These are phyloP conservation scores for Penicillium mononematosum DNA, from an alignment of 495 filamentous ascomycete genomes.

Conservation along the genomic window DNA sequence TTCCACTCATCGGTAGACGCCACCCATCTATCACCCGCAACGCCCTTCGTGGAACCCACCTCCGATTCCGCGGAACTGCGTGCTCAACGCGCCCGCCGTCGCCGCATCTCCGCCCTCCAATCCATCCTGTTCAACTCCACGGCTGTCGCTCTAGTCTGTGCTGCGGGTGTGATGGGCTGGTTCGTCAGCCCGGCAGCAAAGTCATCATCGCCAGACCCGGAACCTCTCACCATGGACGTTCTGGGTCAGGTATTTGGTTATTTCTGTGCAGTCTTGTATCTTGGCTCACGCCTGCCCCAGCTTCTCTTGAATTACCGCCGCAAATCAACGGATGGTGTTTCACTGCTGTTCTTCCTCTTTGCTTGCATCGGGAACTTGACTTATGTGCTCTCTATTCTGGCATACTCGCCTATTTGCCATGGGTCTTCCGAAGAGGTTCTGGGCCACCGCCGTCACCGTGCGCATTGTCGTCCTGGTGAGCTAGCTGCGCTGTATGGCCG, in stretches of 20 bases:
- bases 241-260: constrained; percentile 86
- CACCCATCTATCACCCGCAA: constrained; percentile 78
- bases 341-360: constrained; percentile 92
- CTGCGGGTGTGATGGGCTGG: constrained; percentile 83
- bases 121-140: constrained; percentile 66
- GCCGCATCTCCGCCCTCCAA: constrained; percentile 51
- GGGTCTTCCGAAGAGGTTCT: constrained; percentile 18
- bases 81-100: constrained; percentile 20
- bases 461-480: constrained; percentile 55
- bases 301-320: constrained; percentile 84
- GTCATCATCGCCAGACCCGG: constrained; percentile 26
- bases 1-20: constrained; percentile 47
- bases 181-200: constrained; percentile 56
- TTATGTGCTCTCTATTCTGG: constrained; percentile 88
- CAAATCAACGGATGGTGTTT: constrained; percentile 88
- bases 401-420: constrained; percentile 66
- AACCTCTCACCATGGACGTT: constrained; percentile 59
- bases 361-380: constrained; percentile 92
- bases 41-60: constrained; percentile 57
- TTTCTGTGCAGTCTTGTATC: constrained; percentile 81
- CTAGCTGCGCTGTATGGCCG: constrained; percentile 59
- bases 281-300: constrained; percentile 84
- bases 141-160: constrained; percentile 74
- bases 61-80: constrained; percentile 11
- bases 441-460: constrained; percentile 11